A percentile compares a stretch with the other conserved stretches of the same genome.
phyloP scores from a whole-genome alignment of 495 filamentous ascomycete species.

The Penicillium malachiteum region DNA sequence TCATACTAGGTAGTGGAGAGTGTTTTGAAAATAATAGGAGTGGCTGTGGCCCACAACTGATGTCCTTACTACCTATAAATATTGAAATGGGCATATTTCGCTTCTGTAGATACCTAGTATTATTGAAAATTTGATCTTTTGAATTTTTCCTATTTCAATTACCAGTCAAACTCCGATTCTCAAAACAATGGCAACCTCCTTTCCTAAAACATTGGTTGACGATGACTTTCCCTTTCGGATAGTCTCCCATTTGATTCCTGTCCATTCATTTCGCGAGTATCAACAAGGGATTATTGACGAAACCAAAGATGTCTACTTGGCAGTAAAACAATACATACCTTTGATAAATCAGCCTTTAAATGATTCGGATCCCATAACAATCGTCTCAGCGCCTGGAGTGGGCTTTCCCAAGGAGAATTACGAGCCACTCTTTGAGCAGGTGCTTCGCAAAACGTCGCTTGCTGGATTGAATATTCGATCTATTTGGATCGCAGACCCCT shows the following conservation, averaged over 20 bases:
- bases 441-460: background rate
- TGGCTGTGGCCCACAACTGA: too few relatives aligned
- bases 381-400: background rate
- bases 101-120: too few relatives aligned
- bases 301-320: background rate
- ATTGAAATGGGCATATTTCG: too few relatives aligned
- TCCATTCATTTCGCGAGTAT: background rate
- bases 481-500: background rate
- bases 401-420: background rate
- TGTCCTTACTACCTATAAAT: too few relatives aligned
- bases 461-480: background rate
- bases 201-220: background rate
- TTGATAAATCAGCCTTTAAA: background rate
- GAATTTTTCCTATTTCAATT: too few relatives aligned
- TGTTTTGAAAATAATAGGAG: too few relatives aligned
- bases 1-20: too few relatives aligned
- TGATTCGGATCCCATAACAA: background rate
- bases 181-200: background rate
- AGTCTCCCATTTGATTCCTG: background rate
- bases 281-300: background rate
- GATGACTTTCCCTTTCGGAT: background rate
- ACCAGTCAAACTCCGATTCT: too few relatives aligned
- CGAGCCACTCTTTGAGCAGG: background rate
- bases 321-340: background rate
- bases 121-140: too few relatives aligned